Evolutionary conservation across 768 basidiomycete species (phyloP), one percentile per base, ranked within the genome.

Genomic region (Phlebiopsis flavidoalba): DNA sequence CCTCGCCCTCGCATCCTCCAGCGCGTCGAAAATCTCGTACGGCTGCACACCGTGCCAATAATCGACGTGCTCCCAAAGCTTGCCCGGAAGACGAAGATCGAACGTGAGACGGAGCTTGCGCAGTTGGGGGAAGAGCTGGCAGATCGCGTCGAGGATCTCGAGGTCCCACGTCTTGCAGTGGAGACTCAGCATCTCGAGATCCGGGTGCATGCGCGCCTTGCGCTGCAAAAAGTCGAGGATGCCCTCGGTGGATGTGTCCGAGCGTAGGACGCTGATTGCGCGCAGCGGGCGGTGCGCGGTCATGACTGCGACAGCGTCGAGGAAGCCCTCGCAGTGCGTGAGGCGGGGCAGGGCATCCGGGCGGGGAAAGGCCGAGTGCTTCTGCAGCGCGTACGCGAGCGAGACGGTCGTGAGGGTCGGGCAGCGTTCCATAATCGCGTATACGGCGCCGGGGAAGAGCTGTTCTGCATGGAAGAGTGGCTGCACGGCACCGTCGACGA

Each of bases 91-190:
- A 67, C 74, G 65, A 75, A 81, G 60, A 70, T 71, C 74, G 64
- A 77, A 82, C 62, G 72, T 71, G 62, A 82, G 70, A 62, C 74
- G 74, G 19, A 82, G 69, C 45, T 72, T 71, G n/a, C 70, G 68
- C 6, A 82, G 63, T 10, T 65, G 59, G 8, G 58, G 61, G 59
- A 80, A 79, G 43, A 78, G 71, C 49, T 70, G 66, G n/a, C 71
- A 70, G 22, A 79, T 64, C 5, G 78, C 79, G 43, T 77, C 73
- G 19, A 81, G 64, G 8, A 81, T 72, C 62, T 81, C 80, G 46
- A 77, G 71, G 59, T 81, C 79, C 80, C 80, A 82, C 56, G 69
- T 68, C 58, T 58, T 55, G 56, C 63, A 63, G 40, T 74, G 69
- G n/a, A 76, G 55, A 43, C 74, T 61, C 48, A 78, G 74, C 10